Evolutionary conservation across 2,329 filamentous ascomycete genomes (phyloP).

Genomic region (Metarhizium humberi): DNA sequence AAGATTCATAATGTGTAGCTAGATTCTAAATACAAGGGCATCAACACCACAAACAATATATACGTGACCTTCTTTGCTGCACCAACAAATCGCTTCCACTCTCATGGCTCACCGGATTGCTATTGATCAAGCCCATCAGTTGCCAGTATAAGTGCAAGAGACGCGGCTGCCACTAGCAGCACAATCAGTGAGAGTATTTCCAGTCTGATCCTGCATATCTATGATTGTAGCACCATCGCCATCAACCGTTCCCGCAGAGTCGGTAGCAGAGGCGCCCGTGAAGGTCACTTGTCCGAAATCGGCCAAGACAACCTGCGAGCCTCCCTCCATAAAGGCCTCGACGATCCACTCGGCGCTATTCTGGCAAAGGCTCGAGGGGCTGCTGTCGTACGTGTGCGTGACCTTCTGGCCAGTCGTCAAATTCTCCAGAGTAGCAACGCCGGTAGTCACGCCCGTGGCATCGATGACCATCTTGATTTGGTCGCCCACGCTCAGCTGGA

Average conservation of each 20-base stretch:
- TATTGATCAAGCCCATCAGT: background rate
- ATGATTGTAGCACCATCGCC: background rate
- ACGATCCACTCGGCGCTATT: conserved; percentile 39
- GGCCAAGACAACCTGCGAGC: background rate
- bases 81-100: too few relatives aligned
- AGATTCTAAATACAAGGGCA: too few relatives aligned
- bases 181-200: background rate
- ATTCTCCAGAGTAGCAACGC: conserved; percentile 32
- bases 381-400: conserved; percentile 38
- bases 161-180: background rate
- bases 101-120: too few relatives aligned
- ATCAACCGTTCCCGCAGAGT: background rate
- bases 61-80: too few relatives aligned
- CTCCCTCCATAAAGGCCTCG: background rate
- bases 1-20: too few relatives aligned
- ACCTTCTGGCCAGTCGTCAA: conserved; percentile 40
- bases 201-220: background rate
- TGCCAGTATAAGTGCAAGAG: background rate
- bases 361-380: conserved; percentile 36
- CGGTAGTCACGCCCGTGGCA: conserved; percentile 14
- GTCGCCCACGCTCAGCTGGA: conserved; percentile 20
- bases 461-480: conserved; percentile 21
- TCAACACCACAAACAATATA: too few relatives aligned
- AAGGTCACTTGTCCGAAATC: background rate
- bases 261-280: background rate